Evolutionary conservation across 331 rosid species (phyloP).

Genomic region (Ulmus americana): DNA sequence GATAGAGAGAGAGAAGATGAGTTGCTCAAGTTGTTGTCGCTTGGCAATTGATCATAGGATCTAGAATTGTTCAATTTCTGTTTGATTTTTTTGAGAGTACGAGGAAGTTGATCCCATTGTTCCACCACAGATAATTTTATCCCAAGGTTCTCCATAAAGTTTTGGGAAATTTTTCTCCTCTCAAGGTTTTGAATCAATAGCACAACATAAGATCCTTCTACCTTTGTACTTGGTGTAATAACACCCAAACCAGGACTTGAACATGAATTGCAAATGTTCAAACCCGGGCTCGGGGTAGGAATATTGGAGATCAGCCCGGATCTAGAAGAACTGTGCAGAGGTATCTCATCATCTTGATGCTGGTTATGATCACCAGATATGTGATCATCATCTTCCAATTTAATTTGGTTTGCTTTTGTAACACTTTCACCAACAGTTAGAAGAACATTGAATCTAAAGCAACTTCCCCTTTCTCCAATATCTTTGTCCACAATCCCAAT

Average conservation of each 20-base stretch:
- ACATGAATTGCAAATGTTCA: constrained; percentile 7
- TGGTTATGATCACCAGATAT: background rate
- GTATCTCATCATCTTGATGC: no score
- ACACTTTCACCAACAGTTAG: constrained; percentile 21
- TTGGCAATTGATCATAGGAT: no score
- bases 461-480: constrained; percentile 54
- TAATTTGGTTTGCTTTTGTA: constrained; percentile 23
- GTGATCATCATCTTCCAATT: background rate
- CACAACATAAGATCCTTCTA: constrained; percentile 32
- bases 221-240: constrained; percentile 31
- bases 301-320: background rate
- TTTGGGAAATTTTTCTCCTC: no score
- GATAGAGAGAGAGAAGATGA: no score
- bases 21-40: no score
- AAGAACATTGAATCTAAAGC: constrained; percentile 62
- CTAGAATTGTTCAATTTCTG: no score
- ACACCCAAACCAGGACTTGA: background rate
- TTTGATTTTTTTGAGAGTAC: no score
- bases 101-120: no score
- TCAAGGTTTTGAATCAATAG: no score
- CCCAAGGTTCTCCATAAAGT: no score
- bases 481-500: constrained; percentile 66
- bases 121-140: no score
- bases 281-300: constrained; percentile 17
- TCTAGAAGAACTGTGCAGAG: background rate